These are phyloP conservation scores for Cryptococcus sp. DNA, from an alignment of 1,284 basidiomycete species.

Conservation along the genomic window DNA sequence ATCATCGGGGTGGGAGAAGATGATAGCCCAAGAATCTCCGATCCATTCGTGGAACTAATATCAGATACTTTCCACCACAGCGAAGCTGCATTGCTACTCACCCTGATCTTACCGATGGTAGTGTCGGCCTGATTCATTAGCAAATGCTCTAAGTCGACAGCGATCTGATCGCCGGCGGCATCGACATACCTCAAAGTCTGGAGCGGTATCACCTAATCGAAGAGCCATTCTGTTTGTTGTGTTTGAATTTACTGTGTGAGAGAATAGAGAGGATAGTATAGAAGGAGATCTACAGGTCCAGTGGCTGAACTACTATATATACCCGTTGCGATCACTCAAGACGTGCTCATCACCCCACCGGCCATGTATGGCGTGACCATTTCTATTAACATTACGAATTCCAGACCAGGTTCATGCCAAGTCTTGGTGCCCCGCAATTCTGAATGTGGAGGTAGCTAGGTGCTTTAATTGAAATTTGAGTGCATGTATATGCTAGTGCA, in stretches of 20 bases:
- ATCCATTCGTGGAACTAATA: conserved; percentile 85
- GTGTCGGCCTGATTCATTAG: conserved; percentile 59
- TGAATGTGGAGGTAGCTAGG: no score
- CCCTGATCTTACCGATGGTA: conserved; percentile 50
- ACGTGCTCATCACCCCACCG: no score
- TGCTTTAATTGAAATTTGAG: no score
- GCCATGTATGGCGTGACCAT: no score
- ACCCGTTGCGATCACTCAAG: no score
- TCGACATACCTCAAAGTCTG: conserved; percentile 32
- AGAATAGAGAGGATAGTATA: not conserved
- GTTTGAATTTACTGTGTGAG: not conserved
- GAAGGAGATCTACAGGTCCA: no score
- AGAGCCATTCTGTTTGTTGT: conserved; percentile 35
- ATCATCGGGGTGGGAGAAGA: conserved; percentile 89
- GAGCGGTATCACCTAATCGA: conserved; percentile 43
- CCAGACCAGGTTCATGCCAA: no score
- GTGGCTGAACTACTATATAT: no score
- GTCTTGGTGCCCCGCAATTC: no score
- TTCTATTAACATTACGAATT: no score
- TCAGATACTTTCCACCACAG: not conserved
- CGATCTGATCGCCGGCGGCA: not conserved
- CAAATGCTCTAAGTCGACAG: conserved; percentile 60
- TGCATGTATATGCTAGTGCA: no score
- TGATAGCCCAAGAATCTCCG: conserved; percentile 79
- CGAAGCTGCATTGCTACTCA: conserved; percentile 5